phyloP scores from a whole-genome alignment of 2,329 filamentous ascomycete genomes.

The Aspergillus cejpii region DNA sequence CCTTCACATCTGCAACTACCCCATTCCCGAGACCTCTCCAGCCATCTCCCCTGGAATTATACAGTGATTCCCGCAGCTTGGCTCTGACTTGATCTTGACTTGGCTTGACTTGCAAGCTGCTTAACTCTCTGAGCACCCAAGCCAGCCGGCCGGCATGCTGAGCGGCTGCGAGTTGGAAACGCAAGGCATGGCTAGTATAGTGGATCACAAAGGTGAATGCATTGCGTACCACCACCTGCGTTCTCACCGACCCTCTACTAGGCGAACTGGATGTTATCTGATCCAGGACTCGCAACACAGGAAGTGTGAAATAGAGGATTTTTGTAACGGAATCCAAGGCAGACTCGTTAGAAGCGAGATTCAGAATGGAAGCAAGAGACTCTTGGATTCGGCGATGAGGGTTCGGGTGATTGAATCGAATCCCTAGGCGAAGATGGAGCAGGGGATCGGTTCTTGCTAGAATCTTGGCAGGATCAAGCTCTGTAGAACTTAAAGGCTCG shows the following conservation, averaged over 20 bases:
- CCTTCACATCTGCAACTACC: constrained; percentile 29
- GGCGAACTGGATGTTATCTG: constrained; percentile 25
- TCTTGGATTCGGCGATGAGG: constrained; percentile 39
- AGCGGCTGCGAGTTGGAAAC: constrained; percentile 28
- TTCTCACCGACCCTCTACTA: constrained; percentile 17
- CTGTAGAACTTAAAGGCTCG: constrained; percentile 13
- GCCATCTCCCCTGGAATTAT: constrained; percentile 32
- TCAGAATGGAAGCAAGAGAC: constrained; percentile 34
- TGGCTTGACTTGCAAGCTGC: constrained; percentile 12
- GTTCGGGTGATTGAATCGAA: constrained; percentile 32
- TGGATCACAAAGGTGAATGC: constrained; percentile 33
- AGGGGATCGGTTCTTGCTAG: constrained; percentile 21
- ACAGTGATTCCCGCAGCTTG: constrained; percentile 29
- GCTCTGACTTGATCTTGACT: constrained; percentile 17
- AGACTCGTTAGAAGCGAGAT: constrained; percentile 24
- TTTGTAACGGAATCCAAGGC: constrained; percentile 28
- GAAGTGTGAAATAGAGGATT: constrained; percentile 32
- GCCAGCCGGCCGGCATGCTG: constrained; percentile 24
- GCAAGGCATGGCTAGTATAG: constrained; percentile 30
- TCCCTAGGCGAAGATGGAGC: constrained; percentile 26
- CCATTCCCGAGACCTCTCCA: constrained; percentile 39
- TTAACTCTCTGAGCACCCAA: constrained; percentile 34
- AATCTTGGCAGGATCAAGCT: constrained; percentile 20
- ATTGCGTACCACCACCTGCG: constrained; percentile 33
- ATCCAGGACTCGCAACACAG: constrained; percentile 36